A percentile compares a stretch with the other conserved stretches of the same genome.
These are phyloP conservation scores for Casaregolazyma lundiana DNA, from an alignment of 1,139 yeast genomes.

Conservation along the genomic window DNA sequence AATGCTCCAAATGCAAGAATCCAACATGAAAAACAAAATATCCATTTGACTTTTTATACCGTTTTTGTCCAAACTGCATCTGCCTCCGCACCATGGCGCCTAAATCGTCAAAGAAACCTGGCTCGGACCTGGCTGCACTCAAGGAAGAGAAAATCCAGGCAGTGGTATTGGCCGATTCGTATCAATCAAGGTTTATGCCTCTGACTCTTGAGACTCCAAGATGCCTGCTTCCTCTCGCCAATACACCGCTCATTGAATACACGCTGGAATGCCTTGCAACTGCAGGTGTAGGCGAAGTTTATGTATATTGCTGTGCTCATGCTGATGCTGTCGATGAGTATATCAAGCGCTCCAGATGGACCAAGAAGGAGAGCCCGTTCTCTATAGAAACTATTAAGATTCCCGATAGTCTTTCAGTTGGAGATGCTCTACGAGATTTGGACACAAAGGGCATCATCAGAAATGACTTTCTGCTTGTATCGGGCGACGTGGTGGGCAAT, in stretches of 20 bases:
- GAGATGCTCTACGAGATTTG: constrained; percentile 94
- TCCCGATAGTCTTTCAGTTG: constrained; percentile 87
- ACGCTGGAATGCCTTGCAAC: constrained; percentile 91
- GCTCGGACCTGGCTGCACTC: constrained; percentile 37
- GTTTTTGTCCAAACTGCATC: too few species aligned
- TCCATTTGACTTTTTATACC: too few species aligned
- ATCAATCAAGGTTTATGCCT: constrained; percentile 89
- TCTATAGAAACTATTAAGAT: constrained; percentile 71
- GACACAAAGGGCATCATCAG: constrained; percentile 86
- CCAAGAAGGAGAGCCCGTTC: constrained; percentile 67
- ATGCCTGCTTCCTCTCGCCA: constrained; percentile 86
- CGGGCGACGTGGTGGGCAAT: constrained; percentile 93
- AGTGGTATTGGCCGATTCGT: constrained; percentile 88
- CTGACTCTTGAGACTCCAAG: constrained; percentile 79
- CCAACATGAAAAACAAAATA: too few species aligned
- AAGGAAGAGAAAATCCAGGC: constrained; percentile 67
- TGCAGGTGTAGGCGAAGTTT: constrained; percentile 87
- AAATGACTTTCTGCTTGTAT: constrained; percentile 81
- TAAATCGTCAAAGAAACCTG: constrained; percentile 28
- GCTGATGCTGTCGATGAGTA: constrained; percentile 84
- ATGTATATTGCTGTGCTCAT: constrained; percentile 82
- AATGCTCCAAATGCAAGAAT: too few species aligned
- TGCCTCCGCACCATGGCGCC: constrained; percentile 27
- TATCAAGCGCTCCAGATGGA: constrained; percentile 80
- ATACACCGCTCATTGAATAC: constrained; percentile 89